A percentile compares a stretch with the other conserved stretches of the same genome.
Conservation (phyloP, 805 yeast genomes). For the Spathaspora girioi region DNA sequence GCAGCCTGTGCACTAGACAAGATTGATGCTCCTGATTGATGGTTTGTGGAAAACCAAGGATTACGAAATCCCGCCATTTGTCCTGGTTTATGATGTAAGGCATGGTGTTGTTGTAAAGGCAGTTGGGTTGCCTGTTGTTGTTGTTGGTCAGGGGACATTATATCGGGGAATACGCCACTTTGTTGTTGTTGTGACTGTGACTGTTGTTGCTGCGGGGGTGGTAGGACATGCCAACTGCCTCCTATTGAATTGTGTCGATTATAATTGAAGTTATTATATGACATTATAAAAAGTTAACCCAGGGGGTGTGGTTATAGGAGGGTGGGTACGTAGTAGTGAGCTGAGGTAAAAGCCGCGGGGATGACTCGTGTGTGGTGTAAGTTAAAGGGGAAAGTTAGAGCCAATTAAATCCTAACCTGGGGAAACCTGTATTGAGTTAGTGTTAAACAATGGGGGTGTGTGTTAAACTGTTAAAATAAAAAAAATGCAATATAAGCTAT, state of each 20-base stretch:
- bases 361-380: no score
- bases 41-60: conserved; percentile 38
- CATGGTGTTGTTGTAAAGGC: conserved; percentile 8
- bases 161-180: not conserved
- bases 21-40: conserved; percentile 8
- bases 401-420: no score
- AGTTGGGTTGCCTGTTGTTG: conserved; percentile 9
- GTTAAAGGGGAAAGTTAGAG: no score
- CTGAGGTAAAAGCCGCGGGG: no score
- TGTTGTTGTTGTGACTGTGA: conserved; percentile 1
- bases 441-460: not conserved
- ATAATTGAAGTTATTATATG: conserved; percentile 26
- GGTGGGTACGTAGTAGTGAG: not conserved
- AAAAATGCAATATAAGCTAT: not conserved
- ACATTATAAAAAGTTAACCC: conserved; percentile 15
- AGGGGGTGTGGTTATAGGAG: not conserved
- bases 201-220: conserved; percentile 19
- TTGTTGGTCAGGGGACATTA: not conserved
- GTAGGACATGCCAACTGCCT: conserved; percentile 34
- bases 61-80: conserved; percentile 34
- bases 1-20: conserved; percentile 1
- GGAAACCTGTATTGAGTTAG: no score
- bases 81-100: conserved; percentile 7
- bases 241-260: conserved; percentile 37
- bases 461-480: not conserved